Base-by-base conservation (phyloP, 1,284 basidiomycete genomes). In the Mycosarcoma maydis region DNA sequence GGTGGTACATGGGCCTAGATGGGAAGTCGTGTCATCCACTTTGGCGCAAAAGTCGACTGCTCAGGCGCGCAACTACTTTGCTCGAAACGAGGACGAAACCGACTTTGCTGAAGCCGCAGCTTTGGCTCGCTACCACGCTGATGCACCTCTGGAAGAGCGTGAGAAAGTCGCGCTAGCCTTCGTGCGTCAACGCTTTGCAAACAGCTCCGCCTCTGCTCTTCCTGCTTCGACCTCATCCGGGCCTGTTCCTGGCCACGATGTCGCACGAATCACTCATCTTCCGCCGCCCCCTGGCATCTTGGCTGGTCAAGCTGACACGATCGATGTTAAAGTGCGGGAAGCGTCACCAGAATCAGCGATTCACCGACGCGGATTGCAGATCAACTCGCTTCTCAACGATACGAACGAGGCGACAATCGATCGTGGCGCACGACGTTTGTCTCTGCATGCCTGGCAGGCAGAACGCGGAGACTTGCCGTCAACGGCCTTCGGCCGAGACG, bases 11-110 rank as follows among this genome's bases (percentile, higher is more conserved):
- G 91, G 91, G 34, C 87, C 88, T 68, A 87, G 92, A 75, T 90
- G 90, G 82, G 87, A 88, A 65, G 85, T 87, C 16, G 90, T 94
- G 42, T 88, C 91, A 1, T 86, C 88, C 4, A 86, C 86, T 7
- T 86, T 94, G 83, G 87, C 87, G 8, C 88, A 87, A 77, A 93
- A 93, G 88, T 91, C 90, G 9, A 87, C 88, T 4, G 85, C 88
- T 8, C 91, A 93, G 85, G 90, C 91, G 43, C 85, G 85, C 59
- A 88, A 89, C 76, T 92, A 86, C 80, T 89, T 88, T 54, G 59
- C 74, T 17, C 62, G 61, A 38, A 80, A 81, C 53, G 72, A 70
- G 13, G 59, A 65, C 51, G 78, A 80, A 33, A 50, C 55, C 26
- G 73, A 73, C 36, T 78, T 80, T 58, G 68, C 72, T 19, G 77